Evolutionary conservation across 257 asterid genomes (phyloP), one percentile per base, ranked within the genome.

Genomic region (Perilla frutescens): DNA sequence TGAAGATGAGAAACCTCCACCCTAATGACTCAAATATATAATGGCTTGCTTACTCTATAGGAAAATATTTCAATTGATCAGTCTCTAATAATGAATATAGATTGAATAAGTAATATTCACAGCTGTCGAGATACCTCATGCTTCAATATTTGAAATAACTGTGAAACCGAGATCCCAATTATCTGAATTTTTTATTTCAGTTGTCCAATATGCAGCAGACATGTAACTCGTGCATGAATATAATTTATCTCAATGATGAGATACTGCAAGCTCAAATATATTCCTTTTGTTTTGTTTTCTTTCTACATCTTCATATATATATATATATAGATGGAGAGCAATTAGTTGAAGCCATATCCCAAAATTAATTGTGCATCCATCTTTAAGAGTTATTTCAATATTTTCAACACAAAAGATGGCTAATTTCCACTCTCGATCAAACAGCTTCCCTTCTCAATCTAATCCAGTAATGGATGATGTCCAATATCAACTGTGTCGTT

Each of bases 381-480:
- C 32, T 37, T 45, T 4, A 34, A 53, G 40, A 5, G 59, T 63
- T 53, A 9, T 50, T 54, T 55, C 31, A 56, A 4, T n/a, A 13
- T 62, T 7, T 32, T 20, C 26, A 20, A 20, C 26, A 20, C 26
- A 20, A 77, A 73, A 71, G 49, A 84, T 82, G 84, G 79, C 83
- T 11, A 58, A 60, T 34, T 62, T 53, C 72, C 89, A 83, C 49
- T 48, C 73, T 51, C 79, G 85, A 63, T 80, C 85, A 45, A 79
- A 73, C 68, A 86, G 87, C 57, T 76, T 81, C 48, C 92, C 90
- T 26, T 61, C 87, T 5, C 70, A 75, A 53, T 72, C 90, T 68
- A 83, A 83, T 44, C 90, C 92, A 6, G 50, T 70, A 50, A 31
- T 75, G 37, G 54, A 53, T 0, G 37, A 7, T 8, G 76, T 72